Conservation (phyloP, 2,329 filamentous ascomycete genomes). For the Microdochium nivale region DNA sequence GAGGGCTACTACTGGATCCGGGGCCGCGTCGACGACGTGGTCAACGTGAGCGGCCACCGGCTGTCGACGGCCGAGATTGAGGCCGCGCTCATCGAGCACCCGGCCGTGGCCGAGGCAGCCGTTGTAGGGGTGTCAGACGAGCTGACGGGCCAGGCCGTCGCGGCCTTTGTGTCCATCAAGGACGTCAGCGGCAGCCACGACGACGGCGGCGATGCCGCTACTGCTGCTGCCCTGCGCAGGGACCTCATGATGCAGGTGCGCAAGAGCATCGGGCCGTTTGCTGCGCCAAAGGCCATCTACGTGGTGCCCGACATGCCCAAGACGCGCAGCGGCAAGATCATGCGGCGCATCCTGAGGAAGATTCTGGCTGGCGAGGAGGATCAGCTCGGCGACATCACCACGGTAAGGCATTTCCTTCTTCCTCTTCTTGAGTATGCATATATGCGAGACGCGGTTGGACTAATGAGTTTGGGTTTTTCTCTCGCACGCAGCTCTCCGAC, state of each 20-base stretch:
- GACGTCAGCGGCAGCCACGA: slow-evolving; percentile 59
- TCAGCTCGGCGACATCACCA: slow-evolving; percentile 86
- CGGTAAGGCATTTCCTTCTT: slow-evolving; percentile 48
- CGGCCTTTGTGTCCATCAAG: slow-evolving; percentile 92
- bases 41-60: slow-evolving; percentile 95
- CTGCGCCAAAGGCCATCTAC: slow-evolving; percentile 87
- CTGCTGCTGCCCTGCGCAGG: slow-evolving; percentile 73
- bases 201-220: too few relatives aligned
- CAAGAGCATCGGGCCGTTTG: slow-evolving; percentile 95
- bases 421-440: not conserved
- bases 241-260: slow-evolving; percentile 91
- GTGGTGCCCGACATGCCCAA: slow-evolving; percentile 92
- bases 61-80: slow-evolving; percentile 97
- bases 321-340: slow-evolving; percentile 97
- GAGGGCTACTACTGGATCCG: slow-evolving; percentile 99
- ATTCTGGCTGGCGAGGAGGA: slow-evolving; percentile 96
- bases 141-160: slow-evolving; percentile 92
- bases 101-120: slow-evolving; percentile 82
- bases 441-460: too few relatives aligned
- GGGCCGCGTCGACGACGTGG: slow-evolving; percentile 94
- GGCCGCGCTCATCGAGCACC: slow-evolving; percentile 89
- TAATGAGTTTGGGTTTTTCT: slow-evolving; percentile 1
- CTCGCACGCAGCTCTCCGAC: slow-evolving; percentile 71
- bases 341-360: slow-evolving; percentile 95
- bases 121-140: slow-evolving; percentile 92